Conservation (phyloP, 192 early-diverging fungal genomes). For the Linnemannia hyalina region DNA sequence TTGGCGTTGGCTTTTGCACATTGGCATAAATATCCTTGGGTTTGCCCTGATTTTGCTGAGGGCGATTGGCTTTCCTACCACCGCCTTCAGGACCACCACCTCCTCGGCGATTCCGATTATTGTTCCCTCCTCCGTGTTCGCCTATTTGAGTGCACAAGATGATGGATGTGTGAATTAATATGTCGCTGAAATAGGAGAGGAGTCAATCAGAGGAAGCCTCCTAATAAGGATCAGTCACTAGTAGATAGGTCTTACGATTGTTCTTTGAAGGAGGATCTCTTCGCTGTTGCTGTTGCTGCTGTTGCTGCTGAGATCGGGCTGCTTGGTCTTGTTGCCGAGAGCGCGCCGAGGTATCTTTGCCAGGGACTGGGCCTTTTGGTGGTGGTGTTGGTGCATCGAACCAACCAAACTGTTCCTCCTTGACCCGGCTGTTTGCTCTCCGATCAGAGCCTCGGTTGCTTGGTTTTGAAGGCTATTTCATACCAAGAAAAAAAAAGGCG, state of each 20-base stretch:
- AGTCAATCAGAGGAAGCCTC: neutral
- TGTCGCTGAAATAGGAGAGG: neutral
- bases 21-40: neutral
- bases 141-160: neutral
- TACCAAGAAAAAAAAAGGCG: neutral
- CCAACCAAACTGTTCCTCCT: constrained; percentile 15
- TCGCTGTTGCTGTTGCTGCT: neutral
- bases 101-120: neutral
- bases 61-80: neutral
- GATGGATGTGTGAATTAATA: neutral
- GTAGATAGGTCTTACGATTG: neutral
- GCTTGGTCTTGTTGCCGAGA: constrained; percentile 17
- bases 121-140: neutral
- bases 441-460: neutral
- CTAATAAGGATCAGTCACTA: neutral
- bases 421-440: neutral
- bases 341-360: neutral
- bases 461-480: neutral
- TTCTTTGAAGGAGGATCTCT: neutral
- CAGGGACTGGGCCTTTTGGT: neutral
- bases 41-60: constrained; percentile 1
- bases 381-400: constrained; percentile 16
- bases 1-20: constrained; percentile 17
- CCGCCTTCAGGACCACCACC: neutral
- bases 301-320: neutral